A percentile compares a stretch with the other conserved stretches of the same genome.
phyloP scores from a whole-genome alignment of 2,329 filamentous ascomycete genomes.

The Endocalyx cinctus region DNA sequence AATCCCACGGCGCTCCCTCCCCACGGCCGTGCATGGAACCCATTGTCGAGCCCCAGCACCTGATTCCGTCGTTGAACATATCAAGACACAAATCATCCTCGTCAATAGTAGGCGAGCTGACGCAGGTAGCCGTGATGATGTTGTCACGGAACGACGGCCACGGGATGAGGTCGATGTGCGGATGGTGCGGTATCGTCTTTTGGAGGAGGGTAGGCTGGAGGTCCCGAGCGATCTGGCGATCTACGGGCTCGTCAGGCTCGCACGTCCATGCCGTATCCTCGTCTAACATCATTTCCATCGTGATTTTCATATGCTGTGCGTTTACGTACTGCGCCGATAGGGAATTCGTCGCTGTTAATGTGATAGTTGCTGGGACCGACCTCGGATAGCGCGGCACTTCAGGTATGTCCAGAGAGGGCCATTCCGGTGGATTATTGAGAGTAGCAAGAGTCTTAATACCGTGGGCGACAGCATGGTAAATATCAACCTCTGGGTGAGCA shows the following conservation, averaged over 20 bases:
- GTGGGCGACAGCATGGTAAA: not conserved
- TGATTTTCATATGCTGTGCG: constrained; percentile 5
- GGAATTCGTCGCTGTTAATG: constrained; percentile 1
- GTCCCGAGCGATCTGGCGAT: constrained; percentile 14
- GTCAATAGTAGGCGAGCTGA: constrained; percentile 8
- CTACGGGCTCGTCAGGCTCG: constrained; percentile 1
- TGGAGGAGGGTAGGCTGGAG: constrained; percentile 19
- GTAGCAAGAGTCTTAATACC: constrained; percentile 3
- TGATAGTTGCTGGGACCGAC: not conserved
- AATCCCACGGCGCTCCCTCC: constrained; percentile 23
- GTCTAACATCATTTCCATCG: constrained; percentile 1
- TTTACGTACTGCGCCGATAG: constrained; percentile 4
- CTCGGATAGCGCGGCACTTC: constrained; percentile 1
- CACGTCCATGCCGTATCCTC: no score
- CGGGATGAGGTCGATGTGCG: constrained; percentile 20
- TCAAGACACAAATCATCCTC: constrained; percentile 20
- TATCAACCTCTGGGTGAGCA: not conserved
- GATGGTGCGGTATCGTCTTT: constrained; percentile 16
- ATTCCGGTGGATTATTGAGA: not conserved
- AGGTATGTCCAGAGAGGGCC: not conserved
- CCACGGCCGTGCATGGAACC: constrained; percentile 8
- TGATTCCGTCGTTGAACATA: constrained; percentile 16
- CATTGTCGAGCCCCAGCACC: constrained; percentile 19
- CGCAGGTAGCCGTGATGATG: constrained; percentile 8
- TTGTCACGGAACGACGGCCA: constrained; percentile 21